A percentile compares a stretch with the other conserved stretches of the same genome.
phyloP scores from a whole-genome alignment of 2,329 filamentous ascomycete species.

The Aaosphaeria arxii region DNA sequence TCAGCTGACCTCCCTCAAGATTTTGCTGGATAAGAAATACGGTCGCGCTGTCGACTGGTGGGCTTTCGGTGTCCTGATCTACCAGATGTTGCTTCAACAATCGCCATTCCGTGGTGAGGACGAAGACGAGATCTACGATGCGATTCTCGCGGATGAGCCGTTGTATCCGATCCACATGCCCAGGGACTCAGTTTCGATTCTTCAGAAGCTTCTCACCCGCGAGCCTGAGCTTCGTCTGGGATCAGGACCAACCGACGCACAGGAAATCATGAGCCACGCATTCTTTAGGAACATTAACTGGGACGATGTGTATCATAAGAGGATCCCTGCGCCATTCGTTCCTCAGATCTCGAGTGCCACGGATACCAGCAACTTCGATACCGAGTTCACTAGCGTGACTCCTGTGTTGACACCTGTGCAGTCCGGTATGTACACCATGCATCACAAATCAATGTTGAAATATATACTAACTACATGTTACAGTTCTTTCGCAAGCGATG shows the following conservation, averaged over 20 bases:
- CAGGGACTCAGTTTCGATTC: slow-evolving; percentile 91
- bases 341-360: slow-evolving; percentile 87
- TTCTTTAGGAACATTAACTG: slow-evolving; percentile 98
- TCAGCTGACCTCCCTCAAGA: slow-evolving; percentile 51
- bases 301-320: slow-evolving; percentile 98
- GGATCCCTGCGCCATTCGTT: slow-evolving; percentile 82
- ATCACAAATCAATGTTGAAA: slow-evolving; percentile 9
- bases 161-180: slow-evolving; percentile 99
- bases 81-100: slow-evolving; percentile 99
- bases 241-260: slow-evolving; percentile 92
- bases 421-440: slow-evolving; percentile 67
- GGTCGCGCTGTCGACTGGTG: slow-evolving; percentile 98
- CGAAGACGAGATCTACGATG: slow-evolving; percentile 98
- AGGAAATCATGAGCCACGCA: slow-evolving; percentile 97
- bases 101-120: slow-evolving; percentile 98
- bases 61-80: slow-evolving; percentile 98
- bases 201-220: slow-evolving; percentile 93
- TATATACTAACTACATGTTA: slow-evolving; percentile 13
- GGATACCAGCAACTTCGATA: slow-evolving; percentile 99
- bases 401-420: slow-evolving; percentile 96
- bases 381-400: slow-evolving; percentile 97
- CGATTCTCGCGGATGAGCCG: slow-evolving; percentile 94
- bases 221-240: slow-evolving; percentile 92
- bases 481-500: slow-evolving; percentile 96
- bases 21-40: slow-evolving; percentile 97